phyloP scores from a whole-genome alignment of 805 yeast species.

The Yamadazyma kitorensis region DNA sequence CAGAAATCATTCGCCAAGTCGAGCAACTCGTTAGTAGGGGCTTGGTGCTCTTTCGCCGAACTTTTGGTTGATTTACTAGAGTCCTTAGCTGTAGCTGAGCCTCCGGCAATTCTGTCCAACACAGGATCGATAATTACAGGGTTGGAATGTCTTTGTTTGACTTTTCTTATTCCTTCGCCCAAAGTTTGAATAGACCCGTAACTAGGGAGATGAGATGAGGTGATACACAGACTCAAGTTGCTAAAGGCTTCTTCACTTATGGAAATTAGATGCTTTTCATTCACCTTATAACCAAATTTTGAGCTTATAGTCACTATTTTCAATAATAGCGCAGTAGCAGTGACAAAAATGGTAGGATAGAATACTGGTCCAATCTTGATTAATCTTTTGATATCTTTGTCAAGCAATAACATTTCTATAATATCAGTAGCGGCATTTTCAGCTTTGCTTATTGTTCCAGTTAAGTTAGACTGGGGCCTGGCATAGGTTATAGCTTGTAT shows the following conservation, averaged over 20 bases:
- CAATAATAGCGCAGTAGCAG: constrained; percentile 2
- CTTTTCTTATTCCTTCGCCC: not conserved
- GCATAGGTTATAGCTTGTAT: constrained; percentile 1
- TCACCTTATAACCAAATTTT: constrained; percentile 1
- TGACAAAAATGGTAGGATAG: constrained; percentile 3
- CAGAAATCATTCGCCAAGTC: not conserved
- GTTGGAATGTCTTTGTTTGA: not conserved
- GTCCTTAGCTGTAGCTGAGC: too few relatives aligned
- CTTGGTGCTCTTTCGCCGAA: too few relatives aligned
- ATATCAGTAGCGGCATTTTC: constrained; percentile 2
- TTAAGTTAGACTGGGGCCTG: not conserved
- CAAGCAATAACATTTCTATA: constrained; percentile 1
- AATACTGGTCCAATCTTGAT: constrained; percentile 2
- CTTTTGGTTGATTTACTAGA: too few relatives aligned
- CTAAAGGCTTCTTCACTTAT: not conserved
- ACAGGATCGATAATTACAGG: too few relatives aligned
- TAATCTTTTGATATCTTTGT: constrained; percentile 1
- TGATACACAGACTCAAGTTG: not conserved
- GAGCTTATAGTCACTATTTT: constrained; percentile 1
- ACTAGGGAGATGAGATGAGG: constrained; percentile 1
- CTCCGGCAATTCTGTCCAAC: too few relatives aligned
- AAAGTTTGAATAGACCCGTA: constrained; percentile 1
- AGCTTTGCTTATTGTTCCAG: not conserved
- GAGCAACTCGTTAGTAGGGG: not conserved
- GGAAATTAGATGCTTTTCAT: constrained; percentile 1